Evolutionary conservation across 2,329 filamentous ascomycete genomes (phyloP), one percentile per base, ranked within the genome.

Genomic region (Diaporthe caulivora): DNA sequence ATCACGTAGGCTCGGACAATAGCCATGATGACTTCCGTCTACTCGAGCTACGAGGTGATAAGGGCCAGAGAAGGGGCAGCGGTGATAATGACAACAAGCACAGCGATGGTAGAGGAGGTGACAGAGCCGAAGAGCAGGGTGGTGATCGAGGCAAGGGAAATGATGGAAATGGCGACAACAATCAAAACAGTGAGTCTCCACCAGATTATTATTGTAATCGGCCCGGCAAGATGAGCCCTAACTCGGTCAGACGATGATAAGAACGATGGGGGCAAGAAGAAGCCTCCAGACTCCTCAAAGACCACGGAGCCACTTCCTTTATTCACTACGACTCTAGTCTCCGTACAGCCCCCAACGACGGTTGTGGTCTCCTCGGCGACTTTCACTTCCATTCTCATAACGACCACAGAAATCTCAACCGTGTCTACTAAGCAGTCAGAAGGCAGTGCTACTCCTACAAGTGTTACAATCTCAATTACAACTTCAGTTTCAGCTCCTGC

Each of bases 371-470:
- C 60, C 34, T n/a, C 60, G 21, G 8, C 11, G 13, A 47, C 58
- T 15, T 17, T 65, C 21, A 65, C 44, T 17, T 65, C 60, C 11
- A 26, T 51, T 37, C 1, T 65, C 21, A 51, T 17, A 18, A 65
- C 60, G 17, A 62, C 57, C 31, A 65, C 60, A 26, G 60, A 65
- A 37, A 51, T 49, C 15, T 51, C 60, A 51, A 65, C 60, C 10
- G 37, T 34, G 18, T 34, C 34, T 34, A n/a, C 60, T 34, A 34
- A 21, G 18, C 60, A 51, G 21, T 34, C 42, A 24, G 26, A n/a
- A 34, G 37, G 11, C 18, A 29, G 60, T 24, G 21, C 44, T 34
- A 18, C 60, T 17, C 26, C 29, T 8, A 49, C 60, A 24, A 65
- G 42, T 49, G 24, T 51, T 21, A 65, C 44, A 2, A 65, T 64